These are phyloP conservation scores for Coix lacrymajobi DNA, from an alignment of 176 grass and related monocot genomes.

Conservation along the genomic window DNA sequence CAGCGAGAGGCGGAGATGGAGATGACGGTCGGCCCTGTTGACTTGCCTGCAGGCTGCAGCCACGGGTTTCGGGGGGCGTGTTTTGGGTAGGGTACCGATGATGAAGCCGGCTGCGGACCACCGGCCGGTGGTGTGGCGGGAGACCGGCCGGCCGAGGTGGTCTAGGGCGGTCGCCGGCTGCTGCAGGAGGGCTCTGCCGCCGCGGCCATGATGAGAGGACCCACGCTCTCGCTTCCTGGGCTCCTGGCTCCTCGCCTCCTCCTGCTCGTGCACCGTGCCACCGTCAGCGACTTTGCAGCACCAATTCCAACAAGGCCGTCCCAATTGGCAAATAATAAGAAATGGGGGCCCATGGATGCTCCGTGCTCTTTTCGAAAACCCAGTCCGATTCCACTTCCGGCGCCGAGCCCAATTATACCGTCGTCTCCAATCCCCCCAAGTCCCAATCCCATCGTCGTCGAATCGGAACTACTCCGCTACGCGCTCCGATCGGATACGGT, in stretches of 20 bases:
- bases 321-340: no score
- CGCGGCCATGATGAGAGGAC: constrained; percentile 32
- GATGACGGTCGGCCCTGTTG: not conserved
- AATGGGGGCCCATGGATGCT: no score
- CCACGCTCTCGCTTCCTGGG: not conserved
- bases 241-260: no score
- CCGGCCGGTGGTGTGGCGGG: constrained; percentile 27
- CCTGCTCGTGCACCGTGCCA: not conserved
- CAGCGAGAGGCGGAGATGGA: not conserved
- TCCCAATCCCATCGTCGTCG: no score
- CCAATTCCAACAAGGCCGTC: no score
- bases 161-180: constrained; percentile 37
- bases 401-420: no score
- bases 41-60: not conserved
- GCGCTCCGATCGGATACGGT: not conserved
- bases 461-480: no score
- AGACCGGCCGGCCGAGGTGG: constrained; percentile 36
- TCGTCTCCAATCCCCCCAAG: no score
- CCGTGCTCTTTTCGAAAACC: no score
- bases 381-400: no score
- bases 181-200: constrained; percentile 31
- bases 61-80: not conserved
- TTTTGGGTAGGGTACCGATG: constrained; percentile 22
- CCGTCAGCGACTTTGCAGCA: no score
- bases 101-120: constrained; percentile 63